Percentiles rank a stretch among this genome's conserved stretches.
Evolutionary conservation across 1,284 basidiomycete species (phyloP).

Genomic region (Ustilago curta): DNA sequence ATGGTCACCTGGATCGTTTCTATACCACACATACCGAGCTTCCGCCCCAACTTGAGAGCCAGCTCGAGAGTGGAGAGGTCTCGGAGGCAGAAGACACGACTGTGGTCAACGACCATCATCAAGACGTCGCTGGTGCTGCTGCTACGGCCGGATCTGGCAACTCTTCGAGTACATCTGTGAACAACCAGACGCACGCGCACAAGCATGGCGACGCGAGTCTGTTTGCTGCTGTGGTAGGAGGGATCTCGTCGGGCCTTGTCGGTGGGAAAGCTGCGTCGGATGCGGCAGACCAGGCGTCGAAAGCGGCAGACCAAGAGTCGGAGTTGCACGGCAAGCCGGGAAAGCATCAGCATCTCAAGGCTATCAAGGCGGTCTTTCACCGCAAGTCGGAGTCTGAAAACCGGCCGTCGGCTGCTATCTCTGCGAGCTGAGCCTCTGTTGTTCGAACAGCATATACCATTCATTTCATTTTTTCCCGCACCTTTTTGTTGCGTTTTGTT

Average conservation of each 20-base stretch:
- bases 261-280: conserved; percentile 26
- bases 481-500: too few species aligned
- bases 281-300: conserved; percentile 15
- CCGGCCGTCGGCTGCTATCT: not conserved
- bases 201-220: conserved; percentile 35
- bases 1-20: conserved; percentile 45
- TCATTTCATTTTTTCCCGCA: too few species aligned
- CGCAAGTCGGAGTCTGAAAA: not conserved
- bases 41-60: conserved; percentile 23
- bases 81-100: conserved; percentile 32
- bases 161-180: not conserved
- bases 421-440: conserved; percentile 2
- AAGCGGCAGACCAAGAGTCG: conserved; percentile 15
- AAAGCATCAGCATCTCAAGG: conserved; percentile 23
- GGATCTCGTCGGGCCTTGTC: conserved; percentile 25
- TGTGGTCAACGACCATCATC: conserved; percentile 19
- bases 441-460: too few species aligned
- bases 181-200: conserved; percentile 13
- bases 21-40: conserved; percentile 40
- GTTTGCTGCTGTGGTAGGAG: conserved; percentile 40
- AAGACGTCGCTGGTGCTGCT: not conserved
- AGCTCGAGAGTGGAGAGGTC: conserved; percentile 1
- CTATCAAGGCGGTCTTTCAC: conserved; percentile 16
- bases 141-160: not conserved
- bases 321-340: conserved; percentile 12